Evolutionary conservation across 305 asterid species (phyloP), one percentile per base, ranked within the genome.

Genomic region (Ilex paraguariensis): DNA sequence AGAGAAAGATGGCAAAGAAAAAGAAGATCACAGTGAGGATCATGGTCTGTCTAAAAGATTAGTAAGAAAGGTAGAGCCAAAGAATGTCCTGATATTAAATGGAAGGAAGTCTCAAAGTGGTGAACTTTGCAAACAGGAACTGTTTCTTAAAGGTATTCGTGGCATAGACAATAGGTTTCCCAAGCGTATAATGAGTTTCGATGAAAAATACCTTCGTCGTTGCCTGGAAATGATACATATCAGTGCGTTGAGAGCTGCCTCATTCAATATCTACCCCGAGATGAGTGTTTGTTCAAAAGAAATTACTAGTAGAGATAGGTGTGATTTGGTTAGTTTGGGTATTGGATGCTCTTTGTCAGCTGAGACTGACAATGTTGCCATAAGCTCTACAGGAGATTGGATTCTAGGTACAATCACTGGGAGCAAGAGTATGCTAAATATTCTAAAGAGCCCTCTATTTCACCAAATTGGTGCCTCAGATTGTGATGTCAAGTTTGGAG

Each of bases 351-450:
- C 87, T 14, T 70, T 67, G 60, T 61, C 56, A 51, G 75, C 44
- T 56, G 69, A 56, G 9, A 55, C 64, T 12, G 75, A 73, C 51
- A 57, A 59, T 56, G 72, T 71, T 31, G 61, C 63, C 31, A 8
- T 64, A 16, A 63, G 70, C 61, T 60, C 92, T 3, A 59, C 68
- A 7, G 77, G 71, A 21, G 83, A 77, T 52, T 70, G 81, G 80
- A 75, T 78, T 64, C 69, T 77, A 15, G 81, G 82, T 65, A 60
- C 83, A 32, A 67, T 86, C 21, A 75, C 82, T 31, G 65, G 74
- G 66, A 82, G 96, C 79, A 85, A 77, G 79, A 82, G 92, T 64
- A 82, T 85, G 95, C 69, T 81, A 59, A 85, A 87, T 82, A 85
- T 85, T 71, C 75, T 88, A 74, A 83, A 81, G 31, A 88, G 91